Percentiles rank a stretch among this genome's conserved stretches.
Conservation (phyloP, 2,329 filamentous ascomycete genomes). For the Lasiodiplodia sp. region DNA sequence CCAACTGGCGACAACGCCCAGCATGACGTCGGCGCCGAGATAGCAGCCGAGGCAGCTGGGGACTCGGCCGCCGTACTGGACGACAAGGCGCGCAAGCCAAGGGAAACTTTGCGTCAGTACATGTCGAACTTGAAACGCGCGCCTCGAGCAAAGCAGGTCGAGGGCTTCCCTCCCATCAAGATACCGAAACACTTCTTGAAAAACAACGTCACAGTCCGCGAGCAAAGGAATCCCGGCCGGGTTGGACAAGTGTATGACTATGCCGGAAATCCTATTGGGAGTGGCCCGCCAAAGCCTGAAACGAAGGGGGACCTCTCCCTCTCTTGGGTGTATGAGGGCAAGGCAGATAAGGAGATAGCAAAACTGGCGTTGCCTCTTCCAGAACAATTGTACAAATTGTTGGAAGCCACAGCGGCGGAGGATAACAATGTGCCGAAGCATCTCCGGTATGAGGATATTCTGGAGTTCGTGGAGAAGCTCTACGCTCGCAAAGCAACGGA, state of each 20-base stretch:
- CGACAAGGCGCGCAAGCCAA: slow-evolving; percentile 46
- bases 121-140: slow-evolving; percentile 44
- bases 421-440: neutral
- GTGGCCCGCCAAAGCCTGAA: slow-evolving; percentile 30
- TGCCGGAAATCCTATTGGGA: neutral
- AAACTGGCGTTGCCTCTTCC: slow-evolving; percentile 11
- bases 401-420: slow-evolving; percentile 15
- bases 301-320: slow-evolving; percentile 1
- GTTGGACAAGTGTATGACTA: no score
- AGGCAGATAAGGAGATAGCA: slow-evolving; percentile 1
- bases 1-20: slow-evolving; percentile 30
- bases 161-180: slow-evolving; percentile 50
- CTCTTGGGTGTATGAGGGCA: neutral
- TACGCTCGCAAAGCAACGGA: neutral
- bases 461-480: slow-evolving; percentile 18
- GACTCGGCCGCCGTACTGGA: slow-evolving; percentile 40
- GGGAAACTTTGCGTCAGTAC: slow-evolving; percentile 44
- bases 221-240: slow-evolving; percentile 36
- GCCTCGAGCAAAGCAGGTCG: slow-evolving; percentile 42
- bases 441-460: slow-evolving; percentile 1
- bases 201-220: slow-evolving; percentile 55
- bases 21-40: slow-evolving; percentile 35
- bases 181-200: slow-evolving; percentile 66
- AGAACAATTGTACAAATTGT: slow-evolving; percentile 1
- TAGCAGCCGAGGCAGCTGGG: slow-evolving; percentile 36